Evolutionary conservation across 371 early-diverging fungal species (phyloP).

Genomic region (Mucor velutinosus): DNA sequence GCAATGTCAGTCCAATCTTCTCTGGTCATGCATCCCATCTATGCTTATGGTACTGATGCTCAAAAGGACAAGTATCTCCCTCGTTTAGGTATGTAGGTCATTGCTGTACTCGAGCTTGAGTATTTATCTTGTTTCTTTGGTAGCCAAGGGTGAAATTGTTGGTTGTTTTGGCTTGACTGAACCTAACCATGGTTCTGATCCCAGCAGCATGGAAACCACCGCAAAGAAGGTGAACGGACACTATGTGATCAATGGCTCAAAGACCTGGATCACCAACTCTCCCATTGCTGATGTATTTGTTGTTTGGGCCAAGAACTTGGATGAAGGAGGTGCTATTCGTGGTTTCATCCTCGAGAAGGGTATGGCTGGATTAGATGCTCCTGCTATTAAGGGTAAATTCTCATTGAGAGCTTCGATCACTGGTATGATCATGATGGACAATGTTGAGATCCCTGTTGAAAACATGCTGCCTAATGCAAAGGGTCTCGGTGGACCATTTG

Average conservation of each 20-base stretch:
- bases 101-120: not conserved
- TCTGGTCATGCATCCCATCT: conserved; percentile 97
- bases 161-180: conserved; percentile 97
- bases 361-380: conserved; percentile 87
- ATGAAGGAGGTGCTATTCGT: conserved; percentile 85
- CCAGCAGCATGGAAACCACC: conserved; percentile 91
- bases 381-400: conserved; percentile 94
- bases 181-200: conserved; percentile 98
- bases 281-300: conserved; percentile 98
- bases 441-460: conserved; percentile 89
- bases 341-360: conserved; percentile 95
- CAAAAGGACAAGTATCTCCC: conserved; percentile 94
- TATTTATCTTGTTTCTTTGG: not conserved
- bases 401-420: conserved; percentile 94
- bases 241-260: conserved; percentile 88
- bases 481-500: conserved; percentile 97
- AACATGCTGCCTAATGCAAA: conserved; percentile 88
- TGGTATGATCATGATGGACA: conserved; percentile 99
- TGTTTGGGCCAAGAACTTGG: conserved; percentile 93
- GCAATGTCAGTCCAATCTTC: conserved; percentile 99
- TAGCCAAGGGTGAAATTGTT: conserved; percentile 87
- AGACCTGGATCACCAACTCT: conserved; percentile 99
- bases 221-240: conserved; percentile 78
- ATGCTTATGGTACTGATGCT: conserved; percentile 90
- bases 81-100: conserved; percentile 64